Evolutionary conservation across 805 yeast species (phyloP), one percentile per base, ranked within the genome.

Genomic region (Metschnikowia continentalis): DNA sequence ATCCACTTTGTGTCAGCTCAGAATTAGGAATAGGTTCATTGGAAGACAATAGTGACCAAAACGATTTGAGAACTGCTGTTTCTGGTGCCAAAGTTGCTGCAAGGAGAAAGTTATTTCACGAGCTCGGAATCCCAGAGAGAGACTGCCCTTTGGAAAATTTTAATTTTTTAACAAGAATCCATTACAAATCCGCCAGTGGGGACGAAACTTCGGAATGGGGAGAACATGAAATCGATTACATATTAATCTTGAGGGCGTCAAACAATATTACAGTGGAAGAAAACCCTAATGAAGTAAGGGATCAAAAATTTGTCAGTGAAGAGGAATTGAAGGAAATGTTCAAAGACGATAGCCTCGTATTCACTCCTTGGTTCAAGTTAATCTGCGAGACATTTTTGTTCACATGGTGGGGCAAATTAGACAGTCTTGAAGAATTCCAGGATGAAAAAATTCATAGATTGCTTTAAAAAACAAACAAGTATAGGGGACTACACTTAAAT

Each of bases 301-400:
- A 87, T 64, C 71, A 73, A 61, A 80, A 76, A 61, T 94, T 88
- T 71, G 98, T 94, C 22, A 71, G 82, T 32, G 79, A 79, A 23
- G 71, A 71, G 1, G 86, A 87, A 59, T 77, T 94, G 60, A 81
- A 83, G 65, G 71, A 66, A 17, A 89, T 94, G 97, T 88, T 94
- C 67, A 59, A 77, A 20, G 89, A 91, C 65, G 61, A 72, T 17
- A 50, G 62, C n/a, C 76, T 87, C 54, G 75, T 81, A 10, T 94
- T 94, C 71, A 94, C 99, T 5, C 99, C 99, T 5, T 94, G 99
- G 99, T 94, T 94, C 76, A 90, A 89, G 70, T 80, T 94, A 57
- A 94, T 94, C 59, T 94, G 99, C 68, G 91, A 94, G 65, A 82
- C 88, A 42, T 89, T 88, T 63, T 75, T 94, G 63, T 94, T 88